Percentiles rank a stretch among this genome's conserved stretches.
Evolutionary conservation across 169 alveolate species (phyloP).

Genomic region (Plasmodium adleri): DNA sequence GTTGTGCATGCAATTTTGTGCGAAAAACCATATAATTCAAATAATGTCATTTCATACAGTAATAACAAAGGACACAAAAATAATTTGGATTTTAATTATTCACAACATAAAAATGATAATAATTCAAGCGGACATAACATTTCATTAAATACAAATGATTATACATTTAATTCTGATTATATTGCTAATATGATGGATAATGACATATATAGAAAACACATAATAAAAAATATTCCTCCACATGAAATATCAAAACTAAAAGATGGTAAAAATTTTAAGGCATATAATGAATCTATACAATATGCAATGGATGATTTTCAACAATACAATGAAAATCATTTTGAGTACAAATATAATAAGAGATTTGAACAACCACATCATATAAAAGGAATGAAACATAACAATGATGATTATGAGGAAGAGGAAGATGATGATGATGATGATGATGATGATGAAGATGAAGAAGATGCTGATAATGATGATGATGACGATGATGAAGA

Average conservation of each 20-base stretch:
- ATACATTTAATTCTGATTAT: constrained; percentile 10
- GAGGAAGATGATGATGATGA: constrained; percentile 44
- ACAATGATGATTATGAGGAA: constrained; percentile 32
- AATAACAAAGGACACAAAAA: not conserved
- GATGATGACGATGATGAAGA: constrained; percentile 17
- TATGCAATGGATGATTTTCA: not conserved
- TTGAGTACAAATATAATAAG: not conserved
- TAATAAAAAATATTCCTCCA: not conserved
- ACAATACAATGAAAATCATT: not conserved
- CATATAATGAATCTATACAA: constrained; percentile 9
- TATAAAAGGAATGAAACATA: not conserved
- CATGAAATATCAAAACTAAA: not conserved
- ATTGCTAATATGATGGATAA: not conserved
- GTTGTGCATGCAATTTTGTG: not conserved
- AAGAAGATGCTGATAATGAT: constrained; percentile 16
- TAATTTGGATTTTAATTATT: not conserved
- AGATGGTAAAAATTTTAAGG: not conserved
- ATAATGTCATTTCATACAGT: not conserved
- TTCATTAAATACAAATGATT: not conserved
- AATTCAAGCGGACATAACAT: not conserved
- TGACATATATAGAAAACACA: not conserved
- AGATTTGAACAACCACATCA: not conserved
- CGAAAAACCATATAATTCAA: constrained; percentile 5
- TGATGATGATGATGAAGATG: constrained; percentile 17
- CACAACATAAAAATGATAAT: not conserved